Evolutionary conservation across 2,329 filamentous ascomycete genomes (phyloP), one percentile per base, ranked within the genome.

Genomic region (Fonsecaea nubica): DNA sequence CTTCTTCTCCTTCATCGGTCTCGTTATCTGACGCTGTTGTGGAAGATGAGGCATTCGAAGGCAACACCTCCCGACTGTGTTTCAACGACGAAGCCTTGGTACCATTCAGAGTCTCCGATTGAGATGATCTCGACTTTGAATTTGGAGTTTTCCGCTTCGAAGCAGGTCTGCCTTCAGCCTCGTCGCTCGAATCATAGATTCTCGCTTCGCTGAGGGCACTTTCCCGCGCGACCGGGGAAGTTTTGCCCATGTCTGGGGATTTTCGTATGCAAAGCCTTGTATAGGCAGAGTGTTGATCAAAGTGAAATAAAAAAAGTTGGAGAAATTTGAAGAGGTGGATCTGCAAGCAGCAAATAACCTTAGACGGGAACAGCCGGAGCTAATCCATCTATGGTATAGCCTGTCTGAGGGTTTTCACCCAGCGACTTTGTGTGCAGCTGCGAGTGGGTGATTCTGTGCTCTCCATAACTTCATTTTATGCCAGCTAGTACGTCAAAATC

Each of bases 111-210:
- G 25, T n/a, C 40, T 50, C 12, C 45, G 10, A 25, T 50, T 21
- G 45, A 25, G 45, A 50, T 30, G 45, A 21, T 50, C 25, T 50
- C 32, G 57, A 5, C 38, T 64, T 69, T 45, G 35, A 36, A 32
- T 45, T 66, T 36, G 15, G 38, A 32, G 57, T 63, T 25, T 33
- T 18, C 53, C 67, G 36, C 12, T 32, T 18, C 8, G 32, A 25
- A 10, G 45, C 7, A 8, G 33, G 53, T 21, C 25, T n/a, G 8
- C 4, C 35, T 54, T 62, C 52, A 12, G 67, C 68, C 33, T 70
- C 66, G 33, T 67, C 70, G 35, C 70, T 71, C 15, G 70, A 69
- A 40, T 72, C 70, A 12, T 66, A 50, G 7, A 71, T 53, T 25
- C 55, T 57, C 54, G 69, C 70, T 32, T 67, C 30, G 56, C 70